Evolutionary conservation across 2,329 filamentous ascomycete species (phyloP).

Genomic region (Talaromyces sp.): DNA sequence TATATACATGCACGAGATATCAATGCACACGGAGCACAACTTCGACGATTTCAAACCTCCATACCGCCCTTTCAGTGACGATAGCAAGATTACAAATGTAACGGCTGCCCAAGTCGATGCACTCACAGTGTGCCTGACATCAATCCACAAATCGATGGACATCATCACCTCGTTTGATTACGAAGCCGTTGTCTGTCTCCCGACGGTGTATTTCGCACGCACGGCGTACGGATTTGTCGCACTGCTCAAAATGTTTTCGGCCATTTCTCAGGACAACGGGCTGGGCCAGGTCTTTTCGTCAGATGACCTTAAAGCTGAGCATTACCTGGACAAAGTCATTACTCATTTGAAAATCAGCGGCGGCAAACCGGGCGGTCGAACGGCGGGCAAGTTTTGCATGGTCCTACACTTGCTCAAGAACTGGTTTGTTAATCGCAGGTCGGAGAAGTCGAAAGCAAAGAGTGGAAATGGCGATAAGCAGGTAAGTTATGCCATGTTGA

Average conservation of each 20-base stretch:
- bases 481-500: conserved; percentile 10
- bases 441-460: conserved; percentile 17
- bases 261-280: conserved; percentile 58
- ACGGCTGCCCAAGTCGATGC: conserved; percentile 61
- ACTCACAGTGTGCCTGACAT: conserved; percentile 60
- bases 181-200: conserved; percentile 56
- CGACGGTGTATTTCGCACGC: conserved; percentile 66
- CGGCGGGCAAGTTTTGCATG: conserved; percentile 64
- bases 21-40: conserved; percentile 60
- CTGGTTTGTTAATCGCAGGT: conserved; percentile 57
- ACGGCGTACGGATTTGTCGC: conserved; percentile 67
- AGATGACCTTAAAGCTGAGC: conserved; percentile 59
- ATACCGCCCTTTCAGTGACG: conserved; percentile 29
- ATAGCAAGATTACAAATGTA: conserved; percentile 24
- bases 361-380: conserved; percentile 58
- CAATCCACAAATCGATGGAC: conserved; percentile 62
- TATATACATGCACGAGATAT: conserved; percentile 72
- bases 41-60: conserved; percentile 47
- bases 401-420: conserved; percentile 64
- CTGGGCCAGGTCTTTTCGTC: conserved; percentile 66
- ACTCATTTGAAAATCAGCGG: conserved; percentile 62
- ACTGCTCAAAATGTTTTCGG: conserved; percentile 68
- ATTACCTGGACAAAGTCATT: conserved; percentile 65
- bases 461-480: conserved; percentile 6
- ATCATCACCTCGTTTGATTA: conserved; percentile 59